Base-by-base conservation (phyloP, 225 moss, liverwort and hornwort species). In the Neckera pumila region DNA sequence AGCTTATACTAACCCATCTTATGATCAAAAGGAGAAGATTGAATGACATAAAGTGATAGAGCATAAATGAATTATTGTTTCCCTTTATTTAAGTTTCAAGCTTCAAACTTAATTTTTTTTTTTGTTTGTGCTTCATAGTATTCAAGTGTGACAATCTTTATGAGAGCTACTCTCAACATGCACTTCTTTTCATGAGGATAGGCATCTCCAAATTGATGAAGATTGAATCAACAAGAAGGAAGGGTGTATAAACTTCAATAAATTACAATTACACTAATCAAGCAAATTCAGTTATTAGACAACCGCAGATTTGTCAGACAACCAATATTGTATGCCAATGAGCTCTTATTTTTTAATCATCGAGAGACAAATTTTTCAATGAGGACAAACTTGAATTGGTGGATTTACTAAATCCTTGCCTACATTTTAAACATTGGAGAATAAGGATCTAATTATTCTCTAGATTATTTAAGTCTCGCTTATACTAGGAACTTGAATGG, bases 401-500 rank as follows among this genome's bases (percentile, higher is more conserved):
- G 0, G 4, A 33, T 34, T 64, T 33, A 2, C 17, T 10, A 33
- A 34, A 9, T 64, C 2, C 1, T 9, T 63, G 5, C 5, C 17
- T 34, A 33, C 0, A 0, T 17, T 33, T 33, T 16, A 33, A 33
- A 30, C 17, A 34, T 34, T 64, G 34, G 17, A 0, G 9, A 64
- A 33, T 1, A 33, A 64, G 0, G 8, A 34, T 64, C 8, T 34
- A 34, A 0, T 64, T 64, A 2, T 33, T 64, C 64, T 18, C 0
- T 34, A 2, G 9, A 64, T 34, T 64, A 5, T 34, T 4, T 9
- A 17, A 64, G 64, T 17, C 10, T 34, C 17, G 34, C 10, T 64
- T 64, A n/a, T n/a, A n/a, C 10, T 5, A 2, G 5, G 0, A 64
- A 34, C 0, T 3, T 18, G 4, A 9, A 9, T 10, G 3, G 10